Evolutionary conservation across 176 grass and related monocot genomes (phyloP).

Genomic region (Aegilops speltoides): DNA sequence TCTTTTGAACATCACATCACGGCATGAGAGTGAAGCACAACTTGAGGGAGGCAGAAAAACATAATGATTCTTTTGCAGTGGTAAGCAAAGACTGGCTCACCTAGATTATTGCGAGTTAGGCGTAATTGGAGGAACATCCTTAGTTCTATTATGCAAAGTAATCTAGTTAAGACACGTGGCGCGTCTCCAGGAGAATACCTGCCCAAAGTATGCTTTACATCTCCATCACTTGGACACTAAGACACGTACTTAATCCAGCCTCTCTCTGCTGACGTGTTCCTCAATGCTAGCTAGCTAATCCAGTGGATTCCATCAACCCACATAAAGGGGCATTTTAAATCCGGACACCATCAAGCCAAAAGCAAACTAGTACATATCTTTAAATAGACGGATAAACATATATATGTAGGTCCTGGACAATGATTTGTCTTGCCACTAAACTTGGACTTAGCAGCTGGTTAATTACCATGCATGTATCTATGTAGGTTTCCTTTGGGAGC

Average conservation of each 20-base stretch:
- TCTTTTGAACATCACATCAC: slow-evolving; percentile 49
- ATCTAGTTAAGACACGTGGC: slow-evolving; percentile 36
- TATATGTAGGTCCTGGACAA: background rate
- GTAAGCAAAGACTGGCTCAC: background rate
- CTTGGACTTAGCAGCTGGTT: background rate
- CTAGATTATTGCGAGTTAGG: slow-evolving; percentile 34
- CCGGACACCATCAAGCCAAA: slow-evolving; percentile 29
- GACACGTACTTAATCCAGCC: slow-evolving; percentile 48
- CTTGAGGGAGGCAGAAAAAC: background rate
- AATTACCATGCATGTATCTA: background rate
- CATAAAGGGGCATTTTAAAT: background rate
- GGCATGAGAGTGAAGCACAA: slow-evolving; percentile 26
- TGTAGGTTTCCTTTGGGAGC: background rate
- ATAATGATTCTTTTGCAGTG: background rate
- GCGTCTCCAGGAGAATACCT: background rate
- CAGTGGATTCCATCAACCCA: slow-evolving; percentile 31
- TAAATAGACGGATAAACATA: background rate
- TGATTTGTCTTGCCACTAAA: background rate
- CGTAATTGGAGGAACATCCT: background rate
- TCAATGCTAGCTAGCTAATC: slow-evolving; percentile 17
- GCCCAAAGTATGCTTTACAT: slow-evolving; percentile 37
- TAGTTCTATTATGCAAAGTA: background rate
- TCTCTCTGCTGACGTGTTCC: slow-evolving; percentile 24
- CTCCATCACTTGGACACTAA: slow-evolving; percentile 34
- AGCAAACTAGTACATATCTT: background rate